A percentile compares a stretch with the other conserved stretches of the same genome.
Evolutionary conservation across 2,329 filamentous ascomycete species (phyloP).

Genomic region (Escovopsis weberi): DNA sequence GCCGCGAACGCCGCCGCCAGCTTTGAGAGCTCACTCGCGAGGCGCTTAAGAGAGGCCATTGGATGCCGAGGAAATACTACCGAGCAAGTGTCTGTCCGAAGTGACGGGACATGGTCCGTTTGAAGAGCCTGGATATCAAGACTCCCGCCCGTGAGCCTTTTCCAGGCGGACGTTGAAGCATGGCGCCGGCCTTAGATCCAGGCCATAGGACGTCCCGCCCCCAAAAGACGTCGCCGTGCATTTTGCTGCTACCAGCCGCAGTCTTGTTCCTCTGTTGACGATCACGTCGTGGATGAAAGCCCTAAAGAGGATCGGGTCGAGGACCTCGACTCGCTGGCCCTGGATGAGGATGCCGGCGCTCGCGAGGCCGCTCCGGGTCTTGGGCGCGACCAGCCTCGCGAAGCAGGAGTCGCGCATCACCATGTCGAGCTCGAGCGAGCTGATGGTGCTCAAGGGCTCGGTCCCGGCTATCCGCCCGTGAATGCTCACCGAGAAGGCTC

Average conservation of each 20-base stretch:
- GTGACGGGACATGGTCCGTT: no score
- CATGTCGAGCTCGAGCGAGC: constrained; percentile 15
- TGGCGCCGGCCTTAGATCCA: no score
- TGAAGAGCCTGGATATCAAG: no score
- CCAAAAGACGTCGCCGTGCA: constrained; percentile 15
- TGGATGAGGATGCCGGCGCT: constrained; percentile 13
- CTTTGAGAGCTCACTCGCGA: no score
- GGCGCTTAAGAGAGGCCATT: no score
- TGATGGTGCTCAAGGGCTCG: constrained; percentile 17
- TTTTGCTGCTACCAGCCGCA: constrained; percentile 15
- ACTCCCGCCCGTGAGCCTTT: no score
- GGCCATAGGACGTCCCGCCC: constrained; percentile 9
- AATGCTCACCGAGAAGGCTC: constrained; percentile 16
- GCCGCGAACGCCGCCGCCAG: no score
- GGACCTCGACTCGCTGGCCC: constrained; percentile 16
- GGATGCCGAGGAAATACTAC: no score
- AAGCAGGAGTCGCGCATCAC: constrained; percentile 16
- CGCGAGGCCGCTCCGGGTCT: constrained; percentile 14
- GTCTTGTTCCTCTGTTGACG: constrained; percentile 12
- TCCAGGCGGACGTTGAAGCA: no score
- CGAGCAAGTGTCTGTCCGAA: no score
- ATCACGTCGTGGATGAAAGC: constrained; percentile 18
- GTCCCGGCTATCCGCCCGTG: constrained; percentile 17
- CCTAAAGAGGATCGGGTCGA: constrained; percentile 14
- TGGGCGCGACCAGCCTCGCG: constrained; percentile 17